These are phyloP conservation scores for Fusarium metavorans DNA, from an alignment of 2,329 filamentous ascomycete genomes.

Conservation along the genomic window DNA sequence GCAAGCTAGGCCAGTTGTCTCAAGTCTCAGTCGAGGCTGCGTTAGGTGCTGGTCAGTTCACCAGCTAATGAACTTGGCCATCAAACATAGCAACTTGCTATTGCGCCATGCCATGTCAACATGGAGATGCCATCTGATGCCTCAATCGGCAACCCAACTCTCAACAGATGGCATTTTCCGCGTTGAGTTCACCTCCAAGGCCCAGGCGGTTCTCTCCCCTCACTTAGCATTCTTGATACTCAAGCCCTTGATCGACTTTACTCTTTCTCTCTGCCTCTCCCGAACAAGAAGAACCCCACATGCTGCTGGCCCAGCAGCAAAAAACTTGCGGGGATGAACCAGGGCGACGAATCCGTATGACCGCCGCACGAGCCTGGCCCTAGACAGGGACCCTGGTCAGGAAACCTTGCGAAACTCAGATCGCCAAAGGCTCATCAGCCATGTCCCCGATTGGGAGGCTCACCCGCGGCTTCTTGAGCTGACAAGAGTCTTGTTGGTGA, in stretches of 20 bases:
- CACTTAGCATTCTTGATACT: background rate
- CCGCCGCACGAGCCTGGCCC: slow-evolving; percentile 39
- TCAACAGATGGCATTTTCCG: background rate
- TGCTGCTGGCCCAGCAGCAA: slow-evolving; percentile 10
- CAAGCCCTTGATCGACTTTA: slow-evolving; percentile 18
- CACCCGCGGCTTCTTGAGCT: slow-evolving; percentile 18
- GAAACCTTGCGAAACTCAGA: slow-evolving; percentile 30
- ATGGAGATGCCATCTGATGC: background rate
- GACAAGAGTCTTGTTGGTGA: slow-evolving; percentile 12
- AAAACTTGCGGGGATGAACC: slow-evolving; percentile 40
- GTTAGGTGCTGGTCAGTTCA: slow-evolving; percentile 16
- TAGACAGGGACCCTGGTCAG: slow-evolving; percentile 36
- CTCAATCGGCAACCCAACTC: background rate
- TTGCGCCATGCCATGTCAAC: background rate
- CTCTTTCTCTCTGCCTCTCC: background rate
- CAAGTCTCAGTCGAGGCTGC: slow-evolving; percentile 28
- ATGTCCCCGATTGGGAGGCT: slow-evolving; percentile 21
- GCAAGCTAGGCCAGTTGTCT: slow-evolving; percentile 28
- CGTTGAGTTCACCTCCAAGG: background rate
- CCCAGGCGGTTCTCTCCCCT: background rate
- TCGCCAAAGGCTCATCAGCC: slow-evolving; percentile 28
- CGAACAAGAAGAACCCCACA: slow-evolving; percentile 31
- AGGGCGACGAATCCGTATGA: slow-evolving; percentile 40
- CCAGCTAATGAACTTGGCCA: slow-evolving; percentile 7
- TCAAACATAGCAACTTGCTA: slow-evolving; percentile 10